Evolutionary conservation across 2,329 filamentous ascomycete species (phyloP).

Genomic region (Lachnellula suecica): DNA sequence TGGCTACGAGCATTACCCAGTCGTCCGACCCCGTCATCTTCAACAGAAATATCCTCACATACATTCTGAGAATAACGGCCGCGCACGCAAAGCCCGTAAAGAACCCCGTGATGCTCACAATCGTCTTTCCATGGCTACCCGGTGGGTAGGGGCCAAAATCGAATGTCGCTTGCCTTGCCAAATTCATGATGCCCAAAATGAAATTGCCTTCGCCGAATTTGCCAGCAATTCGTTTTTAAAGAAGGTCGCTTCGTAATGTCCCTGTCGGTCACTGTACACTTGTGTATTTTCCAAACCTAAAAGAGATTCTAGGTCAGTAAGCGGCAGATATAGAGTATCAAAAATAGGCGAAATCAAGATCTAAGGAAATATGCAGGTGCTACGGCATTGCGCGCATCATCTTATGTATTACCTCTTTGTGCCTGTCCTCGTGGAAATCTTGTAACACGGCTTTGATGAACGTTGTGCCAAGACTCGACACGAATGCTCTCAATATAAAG

Average conservation of each 20-base stretch:
- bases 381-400: conserved; percentile 14
- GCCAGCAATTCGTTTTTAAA: conserved; percentile 6
- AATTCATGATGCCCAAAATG: conserved; percentile 10
- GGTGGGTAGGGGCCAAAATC: conserved; percentile 11
- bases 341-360: conserved; percentile 7
- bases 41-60: conserved; percentile 44
- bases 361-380: conserved; percentile 6
- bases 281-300: conserved; percentile 1
- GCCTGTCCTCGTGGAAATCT: conserved; percentile 5
- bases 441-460: conserved; percentile 5
- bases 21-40: conserved; percentile 48
- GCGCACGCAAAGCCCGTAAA: conserved; percentile 37
- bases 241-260: neutral
- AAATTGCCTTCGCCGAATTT: neutral
- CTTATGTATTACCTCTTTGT: conserved; percentile 11
- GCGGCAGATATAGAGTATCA: conserved; percentile 11
- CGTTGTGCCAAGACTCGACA: neutral
- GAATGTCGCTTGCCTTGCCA: conserved; percentile 6
- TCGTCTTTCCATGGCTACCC: conserved; percentile 35
- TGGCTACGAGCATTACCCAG: conserved; percentile 37
- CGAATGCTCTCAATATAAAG: neutral
- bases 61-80: conserved; percentile 39
- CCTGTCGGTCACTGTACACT: conserved; percentile 1
- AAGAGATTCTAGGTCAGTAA: conserved; percentile 8
- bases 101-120: conserved; percentile 38